Evolutionary conservation across 768 basidiomycete genomes (phyloP).

Genomic region (Pleurotus platypus): DNA sequence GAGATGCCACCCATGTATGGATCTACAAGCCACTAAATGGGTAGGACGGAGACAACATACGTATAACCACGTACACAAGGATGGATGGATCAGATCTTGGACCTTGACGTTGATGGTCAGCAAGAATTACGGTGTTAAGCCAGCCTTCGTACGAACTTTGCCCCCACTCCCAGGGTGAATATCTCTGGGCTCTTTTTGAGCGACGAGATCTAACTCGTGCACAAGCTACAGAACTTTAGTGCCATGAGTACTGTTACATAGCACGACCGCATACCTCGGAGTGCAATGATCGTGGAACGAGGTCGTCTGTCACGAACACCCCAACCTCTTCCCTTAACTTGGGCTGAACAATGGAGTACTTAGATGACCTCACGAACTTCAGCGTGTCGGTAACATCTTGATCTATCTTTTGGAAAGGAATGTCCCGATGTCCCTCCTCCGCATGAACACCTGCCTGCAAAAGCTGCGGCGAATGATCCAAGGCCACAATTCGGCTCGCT

Average conservation of each 20-base stretch:
- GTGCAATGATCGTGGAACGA: conserved; percentile 12
- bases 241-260: not conserved
- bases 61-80: conserved; percentile 8
- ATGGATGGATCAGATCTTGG: conserved; percentile 15
- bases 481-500: conserved; percentile 1
- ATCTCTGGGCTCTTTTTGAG: conserved; percentile 11
- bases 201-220: conserved; percentile 10
- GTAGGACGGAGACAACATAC: not conserved
- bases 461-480: not conserved
- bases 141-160: conserved; percentile 2
- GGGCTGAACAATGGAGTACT: not conserved
- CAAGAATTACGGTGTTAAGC: not conserved
- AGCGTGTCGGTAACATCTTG: not conserved
- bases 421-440: not conserved
- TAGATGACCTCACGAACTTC: not conserved
- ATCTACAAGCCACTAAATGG: conserved; percentile 1
- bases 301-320: conserved; percentile 9
- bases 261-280: conserved; percentile 6
- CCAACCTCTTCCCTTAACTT: conserved; percentile 1
- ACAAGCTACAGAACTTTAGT: conserved; percentile 5
- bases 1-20: conserved; percentile 9
- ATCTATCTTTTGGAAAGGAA: not conserved
- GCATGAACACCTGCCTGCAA: not conserved
- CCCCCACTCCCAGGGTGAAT: conserved; percentile 14
- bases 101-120: conserved; percentile 4